phyloP scores from a whole-genome alignment of 352 stramenopile species.

The Phytophthora tubulina region DNA sequence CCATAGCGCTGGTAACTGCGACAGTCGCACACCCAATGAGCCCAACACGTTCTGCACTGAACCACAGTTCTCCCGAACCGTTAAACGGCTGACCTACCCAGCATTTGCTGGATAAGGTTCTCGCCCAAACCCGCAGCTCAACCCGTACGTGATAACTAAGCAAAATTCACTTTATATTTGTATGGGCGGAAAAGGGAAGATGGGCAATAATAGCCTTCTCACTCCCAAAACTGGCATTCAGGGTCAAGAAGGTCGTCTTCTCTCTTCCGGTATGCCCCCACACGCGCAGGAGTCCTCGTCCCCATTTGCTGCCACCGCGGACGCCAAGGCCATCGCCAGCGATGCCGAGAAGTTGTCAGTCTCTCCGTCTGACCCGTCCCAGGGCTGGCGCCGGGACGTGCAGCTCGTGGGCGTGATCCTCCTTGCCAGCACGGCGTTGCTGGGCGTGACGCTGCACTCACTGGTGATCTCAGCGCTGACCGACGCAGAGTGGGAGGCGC shows the following conservation, averaged over 20 bases:
- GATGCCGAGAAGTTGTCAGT: slow-evolving; percentile 12
- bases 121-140: not conserved
- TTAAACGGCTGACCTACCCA: not conserved
- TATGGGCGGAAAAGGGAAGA: not conserved
- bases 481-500: slow-evolving; percentile 58
- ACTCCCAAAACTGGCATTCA: slow-evolving; percentile 29
- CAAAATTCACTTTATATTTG: not conserved
- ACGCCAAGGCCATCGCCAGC: slow-evolving; percentile 13
- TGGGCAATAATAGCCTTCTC: slow-evolving; percentile 14
- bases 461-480: slow-evolving; percentile 68
- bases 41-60: not conserved
- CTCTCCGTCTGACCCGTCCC: not conserved
- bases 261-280: slow-evolving; percentile 14
- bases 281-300: slow-evolving; percentile 26
- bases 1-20: not conserved
- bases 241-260: not conserved
- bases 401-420: slow-evolving; percentile 59
- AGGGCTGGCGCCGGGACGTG: slow-evolving; percentile 65
- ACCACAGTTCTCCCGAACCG: not conserved
- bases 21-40: not conserved
- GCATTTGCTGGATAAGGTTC: not conserved
- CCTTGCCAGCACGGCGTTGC: slow-evolving; percentile 41
- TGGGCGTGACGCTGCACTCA: slow-evolving; percentile 54
- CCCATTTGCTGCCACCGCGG: slow-evolving; percentile 16
- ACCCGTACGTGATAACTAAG: not conserved